Evolutionary conservation across 176 grass and related monocot genomes (phyloP).

Genomic region (Calamus simplicifolius): DNA sequence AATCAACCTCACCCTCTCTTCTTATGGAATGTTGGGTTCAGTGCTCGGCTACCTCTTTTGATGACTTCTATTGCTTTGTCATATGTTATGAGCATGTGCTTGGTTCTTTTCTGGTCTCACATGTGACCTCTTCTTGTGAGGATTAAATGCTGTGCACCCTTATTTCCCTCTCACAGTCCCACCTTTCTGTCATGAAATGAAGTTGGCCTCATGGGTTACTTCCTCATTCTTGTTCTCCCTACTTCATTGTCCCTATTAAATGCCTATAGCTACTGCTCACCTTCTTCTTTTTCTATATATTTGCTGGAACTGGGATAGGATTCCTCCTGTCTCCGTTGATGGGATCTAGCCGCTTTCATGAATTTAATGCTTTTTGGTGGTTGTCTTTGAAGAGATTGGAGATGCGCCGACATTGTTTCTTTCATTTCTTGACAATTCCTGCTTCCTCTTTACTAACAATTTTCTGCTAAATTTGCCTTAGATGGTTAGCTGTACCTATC

Average conservation of each 20-base stretch:
- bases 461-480: no score
- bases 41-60: no score
- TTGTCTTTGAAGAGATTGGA: no score
- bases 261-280: slow-evolving; percentile 32
- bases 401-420: no score
- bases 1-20: not conserved
- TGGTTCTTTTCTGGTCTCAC: slow-evolving; percentile 3
- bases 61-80: not conserved
- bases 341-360: no score
- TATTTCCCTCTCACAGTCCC: not conserved
- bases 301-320: not conserved
- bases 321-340: no score
- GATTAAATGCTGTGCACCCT: slow-evolving; percentile 10
- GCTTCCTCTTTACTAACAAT: no score
- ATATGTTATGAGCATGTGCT: not conserved
- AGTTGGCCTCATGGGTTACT: not conserved
- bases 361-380: no score
- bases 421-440: no score
- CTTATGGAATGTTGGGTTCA: no score
- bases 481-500: no score
- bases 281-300: slow-evolving; percentile 17
- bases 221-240: not conserved
- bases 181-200: slow-evolving; percentile 1
- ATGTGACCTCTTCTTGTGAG: slow-evolving; percentile 10
- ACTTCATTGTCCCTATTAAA: slow-evolving; percentile 8